Evolutionary conservation across 106 monocot species (phyloP).

Genomic region (Agapanthus africanus): DNA sequence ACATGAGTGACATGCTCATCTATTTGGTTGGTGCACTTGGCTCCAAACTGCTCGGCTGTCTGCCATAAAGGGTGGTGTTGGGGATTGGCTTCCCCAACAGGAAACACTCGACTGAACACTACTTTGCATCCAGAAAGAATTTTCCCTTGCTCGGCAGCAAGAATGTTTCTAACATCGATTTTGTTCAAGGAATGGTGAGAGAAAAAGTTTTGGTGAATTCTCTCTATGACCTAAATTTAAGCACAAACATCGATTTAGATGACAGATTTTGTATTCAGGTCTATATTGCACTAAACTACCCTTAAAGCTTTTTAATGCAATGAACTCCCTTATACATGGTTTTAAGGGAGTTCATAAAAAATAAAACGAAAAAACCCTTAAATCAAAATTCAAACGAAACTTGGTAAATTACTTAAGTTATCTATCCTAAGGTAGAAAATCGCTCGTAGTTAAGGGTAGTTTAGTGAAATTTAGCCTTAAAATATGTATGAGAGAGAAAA

Average conservation of each 20-base stretch:
- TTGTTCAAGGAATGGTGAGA: conserved; percentile 54
- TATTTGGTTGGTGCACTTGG: conserved; percentile 76
- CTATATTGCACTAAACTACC: too few species aligned
- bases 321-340: not conserved
- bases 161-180: conserved; percentile 82
- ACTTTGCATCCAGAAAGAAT: conserved; percentile 77
- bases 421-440: too few species aligned
- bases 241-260: not conserved
- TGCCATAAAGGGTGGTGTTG: conserved; percentile 90
- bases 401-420: too few species aligned
- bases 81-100: conserved; percentile 82
- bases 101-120: conserved; percentile 94
- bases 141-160: conserved; percentile 76
- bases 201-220: conserved; percentile 79
- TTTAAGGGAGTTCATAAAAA: not conserved
- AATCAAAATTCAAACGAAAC: too few species aligned
- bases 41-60: conserved; percentile 97
- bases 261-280: not conserved
- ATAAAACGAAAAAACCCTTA: too few species aligned
- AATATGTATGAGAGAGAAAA: conserved; percentile 1
- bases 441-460: too few species aligned
- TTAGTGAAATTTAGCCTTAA: too few species aligned
- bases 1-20: conserved; percentile 96
- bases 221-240: conserved; percentile 75
- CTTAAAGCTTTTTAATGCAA: too few species aligned